Evolutionary conservation across 179 eudicot species (phyloP), one percentile per base, ranked within the genome.

Genomic region (Beta macrorhiza): DNA sequence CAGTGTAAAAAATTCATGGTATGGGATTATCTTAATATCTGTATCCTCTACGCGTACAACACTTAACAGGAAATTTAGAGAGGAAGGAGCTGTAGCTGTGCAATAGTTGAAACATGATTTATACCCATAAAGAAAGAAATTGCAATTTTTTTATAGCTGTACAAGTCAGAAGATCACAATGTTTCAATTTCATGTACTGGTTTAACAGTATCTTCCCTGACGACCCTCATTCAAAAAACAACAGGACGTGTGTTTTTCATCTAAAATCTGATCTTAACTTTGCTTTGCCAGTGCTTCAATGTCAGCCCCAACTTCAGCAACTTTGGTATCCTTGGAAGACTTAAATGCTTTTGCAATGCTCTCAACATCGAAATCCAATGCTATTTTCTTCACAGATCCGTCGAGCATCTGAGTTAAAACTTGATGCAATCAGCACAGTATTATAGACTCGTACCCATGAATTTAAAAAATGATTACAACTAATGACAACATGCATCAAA

Each of bases 291-390:
- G 17, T 44, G 42, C 22, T 80, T 89, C 93, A n/a, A 94, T 94
- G 80, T 94, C 97, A 22, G 92, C 92, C 80, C 94, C 98, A 62
- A 94, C 92, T 90, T 96, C 99, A 80, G 93, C 92, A 74, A 91
- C 75, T 87, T 90, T 94, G 45, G 93, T 53, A 64, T 94, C 97
- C 81, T 84, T 94, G 44, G 97, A 94, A 80, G 93, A 84, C 78
- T 90, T 91, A 0, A 93, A 90, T 53, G 88, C 80, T 83, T 89
- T 90, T 63, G 98, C 99, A 76, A 94, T 88, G 81, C 78, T 91
- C 80, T 81, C 91, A 7, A 96, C 93, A 58, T 94, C 98, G 67
- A 96, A 92, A 84, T 94, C 97, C 88, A 93, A n/a, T 14, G 99
- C 97, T 64, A 90, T 84, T 84, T 85, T 89, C 85, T 84, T 90